These are phyloP conservation scores for Mycena galopus DNA, from an alignment of 768 basidiomycete genomes.

Conservation along the genomic window DNA sequence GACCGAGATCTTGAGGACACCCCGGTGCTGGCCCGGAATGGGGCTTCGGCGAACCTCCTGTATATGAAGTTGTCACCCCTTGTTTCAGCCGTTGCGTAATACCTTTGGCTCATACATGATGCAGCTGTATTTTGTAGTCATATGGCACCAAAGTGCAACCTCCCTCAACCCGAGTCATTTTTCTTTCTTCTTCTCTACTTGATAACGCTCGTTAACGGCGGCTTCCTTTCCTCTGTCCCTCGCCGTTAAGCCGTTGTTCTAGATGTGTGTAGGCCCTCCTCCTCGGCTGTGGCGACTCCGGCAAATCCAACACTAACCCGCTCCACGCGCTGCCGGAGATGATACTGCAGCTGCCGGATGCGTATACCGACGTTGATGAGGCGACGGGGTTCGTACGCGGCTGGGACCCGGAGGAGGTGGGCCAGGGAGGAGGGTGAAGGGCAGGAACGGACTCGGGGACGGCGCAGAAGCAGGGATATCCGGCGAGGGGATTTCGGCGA, in stretches of 20 bases:
- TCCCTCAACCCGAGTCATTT: no score
- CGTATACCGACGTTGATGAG: constrained; percentile 52
- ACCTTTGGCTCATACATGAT: background rate
- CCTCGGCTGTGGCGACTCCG: constrained; percentile 93
- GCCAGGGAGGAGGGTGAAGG: background rate
- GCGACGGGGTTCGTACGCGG: background rate
- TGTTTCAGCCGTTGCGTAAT: constrained; percentile 5
- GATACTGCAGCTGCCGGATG: constrained; percentile 77
- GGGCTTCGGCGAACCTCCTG: constrained; percentile 12
- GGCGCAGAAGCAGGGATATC: background rate
- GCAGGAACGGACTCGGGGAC: background rate
- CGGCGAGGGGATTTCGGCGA: background rate
- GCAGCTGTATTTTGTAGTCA: no score
- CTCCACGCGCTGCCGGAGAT: constrained; percentile 93
- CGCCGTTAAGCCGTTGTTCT: background rate
- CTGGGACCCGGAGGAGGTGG: constrained; percentile 2
- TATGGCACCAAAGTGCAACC: no score
- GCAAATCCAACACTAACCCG: constrained; percentile 89
- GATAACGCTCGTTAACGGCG: no score
- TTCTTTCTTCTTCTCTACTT: no score
- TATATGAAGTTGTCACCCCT: constrained; percentile 11
- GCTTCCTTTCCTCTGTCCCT: no score
- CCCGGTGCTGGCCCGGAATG: constrained; percentile 27
- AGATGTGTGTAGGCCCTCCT: constrained; percentile 73
- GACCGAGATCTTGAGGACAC: constrained; percentile 32